phyloP scores from a whole-genome alignment of 1,284 basidiomycete species.

The Moniliophthora roreri region DNA sequence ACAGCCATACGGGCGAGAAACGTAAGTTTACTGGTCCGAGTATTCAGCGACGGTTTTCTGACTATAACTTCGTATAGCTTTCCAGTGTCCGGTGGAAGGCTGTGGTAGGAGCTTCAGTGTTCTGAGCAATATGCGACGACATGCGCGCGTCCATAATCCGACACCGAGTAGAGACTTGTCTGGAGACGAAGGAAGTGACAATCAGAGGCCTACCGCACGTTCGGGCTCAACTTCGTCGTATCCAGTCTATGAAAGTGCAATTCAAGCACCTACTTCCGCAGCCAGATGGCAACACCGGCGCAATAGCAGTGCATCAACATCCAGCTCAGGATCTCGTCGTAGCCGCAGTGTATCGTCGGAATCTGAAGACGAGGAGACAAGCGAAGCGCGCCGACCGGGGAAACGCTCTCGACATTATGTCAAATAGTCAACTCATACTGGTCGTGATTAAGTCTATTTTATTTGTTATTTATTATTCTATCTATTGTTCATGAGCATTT shows the following conservation, averaged over 20 bases:
- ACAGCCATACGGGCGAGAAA: constrained; percentile 84
- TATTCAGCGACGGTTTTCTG: not conserved
- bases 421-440: constrained; percentile 21
- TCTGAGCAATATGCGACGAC: constrained; percentile 84
- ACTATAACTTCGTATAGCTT: constrained; percentile 47
- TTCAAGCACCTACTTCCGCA: constrained; percentile 4
- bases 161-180: constrained; percentile 35
- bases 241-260: not conserved
- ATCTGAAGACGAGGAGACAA: constrained; percentile 28
- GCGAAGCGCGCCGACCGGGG: constrained; percentile 26
- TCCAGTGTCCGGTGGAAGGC: constrained; percentile 69
- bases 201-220: constrained; percentile 22
- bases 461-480: constrained; percentile 12
- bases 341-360: constrained; percentile 37
- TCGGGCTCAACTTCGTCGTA: constrained; percentile 12
- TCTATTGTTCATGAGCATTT: not conserved
- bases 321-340: constrained; percentile 37
- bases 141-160: constrained; percentile 70
- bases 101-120: constrained; percentile 84
- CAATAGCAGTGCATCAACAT: constrained; percentile 37
- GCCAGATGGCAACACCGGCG: constrained; percentile 28
- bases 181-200: constrained; percentile 45
- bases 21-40: constrained; percentile 49
- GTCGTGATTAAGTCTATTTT: constrained; percentile 5
- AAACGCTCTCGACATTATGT: constrained; percentile 30